Percentiles rank a stretch among this genome's conserved stretches.
Conservation (phyloP, 73 alveolate genomes). For the Symbiodinium natans region DNA sequence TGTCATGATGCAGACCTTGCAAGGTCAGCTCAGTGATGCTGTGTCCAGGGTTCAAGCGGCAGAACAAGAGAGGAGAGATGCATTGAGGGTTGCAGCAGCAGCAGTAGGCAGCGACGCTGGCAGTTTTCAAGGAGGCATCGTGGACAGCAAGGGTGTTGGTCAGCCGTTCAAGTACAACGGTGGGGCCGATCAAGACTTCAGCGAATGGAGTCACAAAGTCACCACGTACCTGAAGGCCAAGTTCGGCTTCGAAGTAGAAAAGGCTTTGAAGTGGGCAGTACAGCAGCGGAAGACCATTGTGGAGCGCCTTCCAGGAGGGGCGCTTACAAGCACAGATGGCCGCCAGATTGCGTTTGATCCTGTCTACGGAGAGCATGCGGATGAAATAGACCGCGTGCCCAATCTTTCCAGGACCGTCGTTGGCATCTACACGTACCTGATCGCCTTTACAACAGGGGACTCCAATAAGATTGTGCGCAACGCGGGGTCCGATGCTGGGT, state of each 20-base stretch:
- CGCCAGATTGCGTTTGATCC: too few species aligned
- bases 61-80: slow-evolving; percentile 7
- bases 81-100: slow-evolving; percentile 9
- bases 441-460: slow-evolving; percentile 21
- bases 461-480: slow-evolving; percentile 27
- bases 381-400: neutral
- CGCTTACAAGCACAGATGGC: neutral
- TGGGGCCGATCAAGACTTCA: neutral
- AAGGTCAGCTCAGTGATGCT: neutral
- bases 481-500: neutral
- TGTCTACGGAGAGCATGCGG: neutral
- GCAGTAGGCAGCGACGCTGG: neutral
- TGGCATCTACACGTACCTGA: slow-evolving; percentile 3
- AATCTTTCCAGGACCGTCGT: neutral
- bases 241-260: neutral
- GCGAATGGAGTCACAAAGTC: slow-evolving; percentile 21
- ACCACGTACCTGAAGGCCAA: neutral
- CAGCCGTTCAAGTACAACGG: slow-evolving; percentile 26
- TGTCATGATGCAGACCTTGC: neutral
- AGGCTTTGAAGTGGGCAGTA: neutral
- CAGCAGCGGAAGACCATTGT: neutral
- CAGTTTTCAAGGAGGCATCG: neutral
- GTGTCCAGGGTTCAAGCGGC: neutral
- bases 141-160: slow-evolving; percentile 1
- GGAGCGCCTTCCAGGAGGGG: neutral